These are phyloP conservation scores for Yamadazyma triangularis DNA, from an alignment of 1,139 yeast species.

Conservation along the genomic window DNA sequence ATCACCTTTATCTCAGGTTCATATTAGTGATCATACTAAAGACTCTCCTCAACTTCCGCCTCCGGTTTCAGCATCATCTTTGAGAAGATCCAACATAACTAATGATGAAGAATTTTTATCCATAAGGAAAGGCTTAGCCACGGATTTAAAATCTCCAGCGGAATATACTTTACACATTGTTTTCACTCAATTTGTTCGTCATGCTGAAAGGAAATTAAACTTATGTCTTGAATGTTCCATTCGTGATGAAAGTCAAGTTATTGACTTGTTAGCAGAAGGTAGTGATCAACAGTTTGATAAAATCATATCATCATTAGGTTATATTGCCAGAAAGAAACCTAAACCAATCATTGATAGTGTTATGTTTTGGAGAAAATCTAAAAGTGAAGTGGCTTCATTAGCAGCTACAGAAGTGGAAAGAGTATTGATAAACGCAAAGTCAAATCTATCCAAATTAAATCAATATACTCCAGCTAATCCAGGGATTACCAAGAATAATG, in stretches of 20 bases:
- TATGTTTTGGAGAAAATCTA: slow-evolving; percentile 94
- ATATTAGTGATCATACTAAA: slow-evolving; percentile 16
- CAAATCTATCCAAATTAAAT: slow-evolving; percentile 11
- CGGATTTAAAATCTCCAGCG: slow-evolving; percentile 75
- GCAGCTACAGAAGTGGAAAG: slow-evolving; percentile 64
- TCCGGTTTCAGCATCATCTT: slow-evolving; percentile 18
- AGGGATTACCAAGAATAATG: slow-evolving; percentile 10
- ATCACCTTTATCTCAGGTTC: slow-evolving; percentile 19
- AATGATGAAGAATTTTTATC: slow-evolving; percentile 33
- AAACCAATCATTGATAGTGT: slow-evolving; percentile 96
- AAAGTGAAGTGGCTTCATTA: slow-evolving; percentile 77
- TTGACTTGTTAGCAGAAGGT: slow-evolving; percentile 81
- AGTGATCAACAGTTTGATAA: slow-evolving; percentile 78
- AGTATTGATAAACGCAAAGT: slow-evolving; percentile 20
- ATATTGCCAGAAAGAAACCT: slow-evolving; percentile 84
- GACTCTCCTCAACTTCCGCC: slow-evolving; percentile 37
- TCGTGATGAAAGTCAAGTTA: slow-evolving; percentile 74
- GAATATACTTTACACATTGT: slow-evolving; percentile 92
- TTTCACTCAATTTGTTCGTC: slow-evolving; percentile 92
- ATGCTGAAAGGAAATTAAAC: slow-evolving; percentile 82
- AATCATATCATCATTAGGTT: slow-evolving; percentile 80
- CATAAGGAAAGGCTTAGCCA: slow-evolving; percentile 47
- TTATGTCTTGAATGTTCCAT: slow-evolving; percentile 66
- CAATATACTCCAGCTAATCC: slow-evolving; percentile 9
- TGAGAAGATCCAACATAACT: slow-evolving; percentile 21